Base-by-base conservation (phyloP, 371 early-diverging fungal genomes). In the Mortierella sp. region DNA sequence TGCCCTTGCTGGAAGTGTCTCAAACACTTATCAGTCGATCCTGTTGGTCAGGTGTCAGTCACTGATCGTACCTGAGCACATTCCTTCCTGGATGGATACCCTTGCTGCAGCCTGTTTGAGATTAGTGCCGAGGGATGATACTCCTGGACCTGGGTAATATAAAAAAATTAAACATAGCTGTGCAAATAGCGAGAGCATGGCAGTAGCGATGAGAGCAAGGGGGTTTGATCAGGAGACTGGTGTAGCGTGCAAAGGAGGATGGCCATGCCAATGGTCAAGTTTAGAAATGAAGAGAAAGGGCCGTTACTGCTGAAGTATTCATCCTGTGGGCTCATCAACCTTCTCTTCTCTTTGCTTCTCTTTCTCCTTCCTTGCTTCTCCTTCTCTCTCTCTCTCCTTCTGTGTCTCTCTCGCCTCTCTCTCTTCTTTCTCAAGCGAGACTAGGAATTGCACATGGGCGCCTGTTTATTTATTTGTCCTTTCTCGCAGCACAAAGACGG, bases 271-370 rank as follows among this genome's bases (percentile, higher is more conserved):
- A 16, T 50, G 57, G 58, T 13, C 14, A 58, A 58, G 58, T 3
- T 58, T 58, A 14, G 6, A 63, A 38, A 38, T 38, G 5, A 1
- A 34, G 14, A 28, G 14, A 21, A 24, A 28, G 10, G 63, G 2
- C 63, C 63, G 16, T 60, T 31, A 6, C 31, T 31, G 14, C 31
- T 63, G 16, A 63, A 63, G 26, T 31, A 31, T 52, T 73, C 31
- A 28, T 19, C 34, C 9, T 19, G 63, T 31, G 63, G 63, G 63
- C 63, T 63, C 63, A 34, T 63, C 38, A 34, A 14, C 34, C 26
- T 57, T 57, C 58, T 57, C 58, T 54, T 57, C 31, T 65, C 52
- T 42, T 42, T 75, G 47, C 24, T 60, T 75, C 28, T 63, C 47
- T 55, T 57, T 19, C 21, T 68, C 63, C n/a, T 31, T 21, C 52